Base-by-base conservation (phyloP, 208 protist genomes). In the Naegleria lovaniensis region DNA sequence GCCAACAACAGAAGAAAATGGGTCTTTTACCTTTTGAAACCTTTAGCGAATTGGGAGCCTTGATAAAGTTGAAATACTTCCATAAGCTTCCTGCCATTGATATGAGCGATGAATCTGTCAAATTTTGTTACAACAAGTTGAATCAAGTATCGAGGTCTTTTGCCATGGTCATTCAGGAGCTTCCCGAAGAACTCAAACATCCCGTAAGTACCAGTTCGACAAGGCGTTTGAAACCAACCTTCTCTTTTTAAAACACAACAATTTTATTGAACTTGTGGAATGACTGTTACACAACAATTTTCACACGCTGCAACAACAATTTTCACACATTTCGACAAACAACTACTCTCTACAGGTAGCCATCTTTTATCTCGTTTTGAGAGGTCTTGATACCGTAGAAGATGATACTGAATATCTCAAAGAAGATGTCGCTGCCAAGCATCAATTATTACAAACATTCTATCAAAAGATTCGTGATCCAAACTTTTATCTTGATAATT, bases 331-430 rank as follows among this genome's bases (percentile, higher is more conserved):
- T n/a, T n/a, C n/a, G n/a, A n/a, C n/a, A n/a, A n/a, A n/a, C n/a
- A n/a, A 33, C 29, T 33, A 6, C 29, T 11, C 5, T n/a, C n/a
- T 58, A 48, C 85, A 94, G 90, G 95, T 99, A 79, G 98, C 97
- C 94, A 94, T 99, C 43, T 99, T 99, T 91, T 99, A 99, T 93
- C 95, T 99, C 33, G 97, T 98, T 29, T 94, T 99, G 38, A 95
- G 97, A 41, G 97, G 96, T 0, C 95, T 98, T 15, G 97, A 99
- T 93, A 98, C 97, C 33, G 92, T 99, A 39, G 97, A 98, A 94
- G 97, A 98, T 91, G 97, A 98, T 92, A 98, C 97, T 93, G 93
- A 92, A n/a, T 91, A 98, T 0, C n/a, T 79, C 25, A 79, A 79
- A 33, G 67, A 79, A 15, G 83, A 93, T 39, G 76, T 96, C 11